Evolutionary conservation across 768 basidiomycete species (phyloP), one percentile per base, ranked within the genome.

Genomic region (Tremella yokohamensis): DNA sequence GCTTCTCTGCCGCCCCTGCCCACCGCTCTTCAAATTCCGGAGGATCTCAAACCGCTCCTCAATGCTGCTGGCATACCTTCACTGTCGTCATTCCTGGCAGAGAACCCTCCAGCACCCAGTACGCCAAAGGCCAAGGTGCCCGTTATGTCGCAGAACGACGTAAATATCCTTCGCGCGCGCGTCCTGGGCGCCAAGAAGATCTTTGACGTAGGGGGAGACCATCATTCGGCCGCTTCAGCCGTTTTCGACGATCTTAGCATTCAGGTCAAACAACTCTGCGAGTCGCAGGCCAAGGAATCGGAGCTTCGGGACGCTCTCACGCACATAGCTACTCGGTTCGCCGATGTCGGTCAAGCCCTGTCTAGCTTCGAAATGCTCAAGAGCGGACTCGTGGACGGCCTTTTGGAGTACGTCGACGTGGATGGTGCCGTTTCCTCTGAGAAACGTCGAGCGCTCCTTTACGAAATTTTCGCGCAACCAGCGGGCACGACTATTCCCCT

Each of bases 311-410:
- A 82, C 40, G 83, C 83, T 2, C 77, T 96, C 29, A 81, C 81
- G 60, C 85, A 87, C 63, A 79, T 99, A n/a, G 89, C 89, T 1
- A 82, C 83, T 34, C 81, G 91, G 40, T 93, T 99, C 72, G 79
- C 85, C 1, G 85, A 85, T 12, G 62, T 61, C 54, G 68, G 65
- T n/a, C 66, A 73, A 54, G 72, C 90, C 8, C 84, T 98, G 3
- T 97, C 92, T 1, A 96, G 92, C 76, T 99, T 98, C 64, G 96
- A 99, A 78, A 77, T 98, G 48, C 79, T 97, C 56, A 88, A 97
- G 73, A 94, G 90, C 69, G 96, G 94, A 2, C 83, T 96, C 3
- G 87, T 97, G 1, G 91, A 93, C 65, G 86, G 85, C 12, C 74
- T 98, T 54, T 80, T 98, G 53, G 84, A 83, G 54, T 90, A 90